Evolutionary conservation across 768 basidiomycete genomes (phyloP), one percentile per base, ranked within the genome.

Genomic region (Mrakia hoshinonis): DNA sequence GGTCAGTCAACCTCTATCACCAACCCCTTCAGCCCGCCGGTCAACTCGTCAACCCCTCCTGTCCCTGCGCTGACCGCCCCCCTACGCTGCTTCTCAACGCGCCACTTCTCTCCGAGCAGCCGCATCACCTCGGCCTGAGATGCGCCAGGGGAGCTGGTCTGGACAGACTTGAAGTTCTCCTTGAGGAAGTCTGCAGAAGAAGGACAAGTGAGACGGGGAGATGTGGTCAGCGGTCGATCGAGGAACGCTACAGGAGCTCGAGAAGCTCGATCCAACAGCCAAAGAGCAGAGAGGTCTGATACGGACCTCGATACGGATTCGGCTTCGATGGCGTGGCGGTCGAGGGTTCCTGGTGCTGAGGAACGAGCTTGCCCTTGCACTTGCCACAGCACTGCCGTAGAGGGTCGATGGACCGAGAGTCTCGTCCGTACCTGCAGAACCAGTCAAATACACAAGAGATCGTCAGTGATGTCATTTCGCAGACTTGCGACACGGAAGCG

Each of bases 331-430:
- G 72, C 26, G 66, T 67, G n/a, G 61, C 52, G 26, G 52, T 38
- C 43, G 63, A 47, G 22, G 62, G n/a, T 3, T 54, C 66, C 22
- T 18, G 31, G 54, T 65, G 62, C 20, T 54, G 69, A 9, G 69
- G 69, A 5, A 64, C 46, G 29, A 65, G 46, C 12, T 39, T 31
- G 13, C 69, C 47, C 47, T 64, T 43, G 39, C 72, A 70, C 22
- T 49, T 60, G 22, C 69, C 69, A 63, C 69, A 70, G 48, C 60
- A 62, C 26, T 63, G 60, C 3, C 58, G 63, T 1, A 46, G 24
- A 26, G 51, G 46, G 31, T 73, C 72, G 61, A 73, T 73, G 38
- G 65, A 67, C 15, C 61, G 62, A 4, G 72, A 62, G 49, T 73
- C 72, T 31, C 72, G 36, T 0, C 67, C 72, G 67, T 73, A 73